Evolutionary conservation across 257 asterid genomes (phyloP).

Genomic region (Solanum appendiculatum): DNA sequence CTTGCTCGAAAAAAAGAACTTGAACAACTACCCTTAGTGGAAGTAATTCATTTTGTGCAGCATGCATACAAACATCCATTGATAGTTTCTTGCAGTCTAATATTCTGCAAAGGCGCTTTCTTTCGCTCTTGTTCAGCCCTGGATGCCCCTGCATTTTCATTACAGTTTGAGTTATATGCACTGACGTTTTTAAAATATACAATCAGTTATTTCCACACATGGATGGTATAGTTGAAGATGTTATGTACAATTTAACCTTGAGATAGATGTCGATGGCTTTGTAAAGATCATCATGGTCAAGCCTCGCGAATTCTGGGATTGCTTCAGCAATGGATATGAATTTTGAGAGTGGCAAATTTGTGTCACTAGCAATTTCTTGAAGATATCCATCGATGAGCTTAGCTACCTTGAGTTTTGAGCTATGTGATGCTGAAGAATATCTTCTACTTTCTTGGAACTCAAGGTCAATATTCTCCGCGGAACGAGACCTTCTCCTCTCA

Average conservation of each 20-base stretch:
- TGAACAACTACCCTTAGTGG: slow-evolving; percentile 81
- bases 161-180: neutral
- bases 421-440: slow-evolving; percentile 76
- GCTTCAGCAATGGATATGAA: slow-evolving; percentile 61
- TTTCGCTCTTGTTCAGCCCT: slow-evolving; percentile 63
- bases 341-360: slow-evolving; percentile 40
- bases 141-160: slow-evolving; percentile 55
- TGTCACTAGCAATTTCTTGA: slow-evolving; percentile 54
- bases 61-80: slow-evolving; percentile 73
- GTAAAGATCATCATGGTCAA: slow-evolving; percentile 85
- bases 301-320: slow-evolving; percentile 66
- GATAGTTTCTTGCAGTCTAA: slow-evolving; percentile 75
- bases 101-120: slow-evolving; percentile 57
- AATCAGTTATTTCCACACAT: slow-evolving; percentile 2
- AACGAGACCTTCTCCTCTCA: slow-evolving; percentile 72
- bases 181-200: neutral
- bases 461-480: slow-evolving; percentile 60
- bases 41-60: slow-evolving; percentile 87
- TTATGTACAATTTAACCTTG: slow-evolving; percentile 36
- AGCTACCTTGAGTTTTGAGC: slow-evolving; percentile 71
- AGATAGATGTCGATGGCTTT: slow-evolving; percentile 76
- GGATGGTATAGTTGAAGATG: neutral
- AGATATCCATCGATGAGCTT: slow-evolving; percentile 72
- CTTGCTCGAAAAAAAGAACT: slow-evolving; percentile 90
- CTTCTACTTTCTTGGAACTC: slow-evolving; percentile 72